phyloP scores from a whole-genome alignment of 148 eudicot genomes.

The Rhododendron simsii region DNA sequence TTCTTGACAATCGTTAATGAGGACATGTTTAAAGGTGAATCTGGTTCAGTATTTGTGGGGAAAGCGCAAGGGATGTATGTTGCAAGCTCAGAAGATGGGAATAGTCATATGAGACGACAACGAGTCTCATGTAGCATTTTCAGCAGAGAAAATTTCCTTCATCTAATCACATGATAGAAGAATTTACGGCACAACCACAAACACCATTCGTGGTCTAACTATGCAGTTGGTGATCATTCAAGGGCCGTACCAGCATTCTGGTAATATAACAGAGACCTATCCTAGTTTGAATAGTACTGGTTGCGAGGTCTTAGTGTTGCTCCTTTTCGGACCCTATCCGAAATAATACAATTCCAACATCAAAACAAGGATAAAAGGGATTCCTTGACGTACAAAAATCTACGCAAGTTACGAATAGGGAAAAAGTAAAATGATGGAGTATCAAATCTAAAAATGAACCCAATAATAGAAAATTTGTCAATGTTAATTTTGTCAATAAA shows the following conservation, averaged over 20 bases:
- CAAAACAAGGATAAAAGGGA: background rate
- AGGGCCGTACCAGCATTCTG: background rate
- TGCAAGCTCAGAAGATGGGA: constrained; percentile 29
- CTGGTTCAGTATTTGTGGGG: constrained; percentile 27
- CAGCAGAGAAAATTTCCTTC: background rate
- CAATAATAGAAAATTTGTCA: background rate
- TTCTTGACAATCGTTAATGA: constrained; percentile 19
- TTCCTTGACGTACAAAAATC: background rate
- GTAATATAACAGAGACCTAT: background rate
- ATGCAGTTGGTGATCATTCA: background rate
- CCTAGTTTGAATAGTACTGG: background rate
- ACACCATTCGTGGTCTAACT: background rate
- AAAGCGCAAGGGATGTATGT: constrained; percentile 42
- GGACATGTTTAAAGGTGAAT: constrained; percentile 18
- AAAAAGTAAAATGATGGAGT: too few species aligned
- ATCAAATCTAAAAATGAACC: background rate
- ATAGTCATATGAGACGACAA: constrained; percentile 19
- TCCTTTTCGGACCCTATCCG: background rate
- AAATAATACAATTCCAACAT: too few species aligned
- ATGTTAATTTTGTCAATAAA: too few species aligned
- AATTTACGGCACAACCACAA: background rate
- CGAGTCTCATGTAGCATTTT: background rate
- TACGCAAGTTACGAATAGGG: too few species aligned
- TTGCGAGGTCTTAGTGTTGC: background rate
- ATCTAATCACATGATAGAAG: background rate